A percentile compares a stretch with the other conserved stretches of the same genome.
phyloP scores from a whole-genome alignment of 1,139 yeast genomes.

The Chernovozyma sophiae-reginae region DNA sequence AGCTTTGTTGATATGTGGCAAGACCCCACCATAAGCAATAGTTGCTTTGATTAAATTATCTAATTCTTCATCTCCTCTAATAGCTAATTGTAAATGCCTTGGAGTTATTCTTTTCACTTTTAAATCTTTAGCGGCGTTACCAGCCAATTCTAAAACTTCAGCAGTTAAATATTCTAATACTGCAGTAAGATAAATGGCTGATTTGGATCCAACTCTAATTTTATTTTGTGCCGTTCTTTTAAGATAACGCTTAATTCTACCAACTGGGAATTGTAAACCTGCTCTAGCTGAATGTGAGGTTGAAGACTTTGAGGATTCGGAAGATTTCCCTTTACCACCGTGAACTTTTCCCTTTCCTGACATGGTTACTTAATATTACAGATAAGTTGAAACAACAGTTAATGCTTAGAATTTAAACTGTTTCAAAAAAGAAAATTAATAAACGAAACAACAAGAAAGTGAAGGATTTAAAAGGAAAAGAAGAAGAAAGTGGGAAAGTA shows the following conservation, averaged over 20 bases:
- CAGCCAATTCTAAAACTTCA: constrained; percentile 97
- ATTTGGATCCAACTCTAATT: constrained; percentile 95
- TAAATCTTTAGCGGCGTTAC: constrained; percentile 97
- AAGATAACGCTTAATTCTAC: constrained; percentile 94
- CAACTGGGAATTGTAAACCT: constrained; percentile 97
- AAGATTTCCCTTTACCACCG: constrained; percentile 94
- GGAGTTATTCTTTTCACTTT: constrained; percentile 99
- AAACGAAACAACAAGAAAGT: constrained; percentile 5
- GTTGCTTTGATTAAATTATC: constrained; percentile 96
- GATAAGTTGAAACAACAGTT: too few relatives aligned
- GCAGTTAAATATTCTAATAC: constrained; percentile 97
- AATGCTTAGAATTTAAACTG: too few relatives aligned
- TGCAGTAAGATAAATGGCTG: constrained; percentile 95
- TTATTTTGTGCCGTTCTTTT: constrained; percentile 90
- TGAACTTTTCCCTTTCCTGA: constrained; percentile 87
- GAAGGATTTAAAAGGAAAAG: constrained; percentile 1
- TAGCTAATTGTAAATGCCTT: constrained; percentile 96
- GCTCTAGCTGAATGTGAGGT: constrained; percentile 96
- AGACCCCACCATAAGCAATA: constrained; percentile 96
- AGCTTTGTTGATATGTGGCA: constrained; percentile 96
- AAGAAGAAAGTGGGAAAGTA: constrained; percentile 2
- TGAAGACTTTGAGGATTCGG: constrained; percentile 58
- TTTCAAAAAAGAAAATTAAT: constrained; percentile 1
- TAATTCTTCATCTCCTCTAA: constrained; percentile 98
- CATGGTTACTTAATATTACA: constrained; percentile 40